Evolutionary conservation across 192 early-diverging fungal genomes (phyloP), one percentile per base, ranked within the genome.

Genomic region (Diversispora eburnea): DNA sequence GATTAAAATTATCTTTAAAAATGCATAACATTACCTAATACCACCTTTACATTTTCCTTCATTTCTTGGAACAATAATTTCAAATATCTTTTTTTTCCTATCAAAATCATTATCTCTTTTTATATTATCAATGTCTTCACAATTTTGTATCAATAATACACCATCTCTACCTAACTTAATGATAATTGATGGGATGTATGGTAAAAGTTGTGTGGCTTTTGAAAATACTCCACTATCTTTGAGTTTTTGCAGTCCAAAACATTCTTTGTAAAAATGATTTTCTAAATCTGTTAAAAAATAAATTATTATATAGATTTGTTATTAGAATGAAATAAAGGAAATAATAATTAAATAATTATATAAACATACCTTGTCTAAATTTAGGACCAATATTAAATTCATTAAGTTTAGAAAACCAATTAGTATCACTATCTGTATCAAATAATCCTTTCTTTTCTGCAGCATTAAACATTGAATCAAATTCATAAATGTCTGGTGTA

Each of bases 401-500:
- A 15, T 75, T 76, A 19, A 75, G 69, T 61, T 67, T 13, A 58
- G 58, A 2, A 72, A 73, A 1, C 76, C 39, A 6, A 69, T 69
- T 17, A 64, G 0, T 33, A 33, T 60, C 12, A 60, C 69, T 13
- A 72, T 76, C 6, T 75, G 71, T 33, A 74, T 52, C 13, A 20
- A 75, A n/a, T 74, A 56, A 10, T 75, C 72, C 42, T 61, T 75
- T 8, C 60, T 84, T 69, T 57, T 68, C 64, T 3, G 83, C 79
- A 13, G 42, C 42, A 19, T 62, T 54, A 5, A 74, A 82, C 88
- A 95, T 91, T 10, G 77, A 83, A 49, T 74, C 70, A 9, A 94
- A 71, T 82, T 97, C 95, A 45, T 84, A 84, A 3, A 75, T 74
- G 67, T 97, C 93, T 7, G 95, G 95, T 9, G 93, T 92, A 9